Conservation (phyloP, 1,139 yeast genomes). For the Suhomyces guaymorum region DNA sequence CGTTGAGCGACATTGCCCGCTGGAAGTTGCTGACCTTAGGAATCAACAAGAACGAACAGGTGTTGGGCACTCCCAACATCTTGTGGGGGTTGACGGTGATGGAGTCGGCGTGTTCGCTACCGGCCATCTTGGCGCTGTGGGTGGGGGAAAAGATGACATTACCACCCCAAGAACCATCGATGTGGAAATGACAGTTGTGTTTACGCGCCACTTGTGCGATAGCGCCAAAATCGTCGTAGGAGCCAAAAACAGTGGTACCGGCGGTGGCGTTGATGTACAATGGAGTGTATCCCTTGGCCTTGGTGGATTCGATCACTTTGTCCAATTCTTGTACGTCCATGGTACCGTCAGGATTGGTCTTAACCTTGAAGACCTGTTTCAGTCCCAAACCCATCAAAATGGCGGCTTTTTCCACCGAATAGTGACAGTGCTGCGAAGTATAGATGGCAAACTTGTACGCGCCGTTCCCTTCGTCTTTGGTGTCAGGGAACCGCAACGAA, state of each 20-base stretch:
- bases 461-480: slow-evolving; percentile 62
- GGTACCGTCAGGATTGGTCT: slow-evolving; percentile 53
- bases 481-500: slow-evolving; percentile 64
- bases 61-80: slow-evolving; percentile 87
- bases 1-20: slow-evolving; percentile 71
- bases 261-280: slow-evolving; percentile 81
- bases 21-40: slow-evolving; percentile 70
- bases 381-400: slow-evolving; percentile 75
- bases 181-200: slow-evolving; percentile 70
- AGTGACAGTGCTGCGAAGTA: slow-evolving; percentile 74
- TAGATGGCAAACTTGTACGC: slow-evolving; percentile 63
- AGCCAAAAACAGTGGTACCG: slow-evolving; percentile 87
- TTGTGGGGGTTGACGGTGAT: slow-evolving; percentile 86
- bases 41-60: slow-evolving; percentile 76
- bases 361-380: slow-evolving; percentile 61
- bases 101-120: slow-evolving; percentile 71
- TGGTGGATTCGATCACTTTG: slow-evolving; percentile 43
- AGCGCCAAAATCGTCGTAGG: slow-evolving; percentile 67
- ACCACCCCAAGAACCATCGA: slow-evolving; percentile 94
- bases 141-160: slow-evolving; percentile 66
- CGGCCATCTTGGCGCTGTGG: slow-evolving; percentile 52
- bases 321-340: slow-evolving; percentile 56
- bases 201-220: slow-evolving; percentile 57
- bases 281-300: slow-evolving; percentile 62
- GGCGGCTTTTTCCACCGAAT: slow-evolving; percentile 82